These are phyloP conservation scores for Leonotis leonurus DNA, from an alignment of 257 asterid genomes.

Conservation along the genomic window DNA sequence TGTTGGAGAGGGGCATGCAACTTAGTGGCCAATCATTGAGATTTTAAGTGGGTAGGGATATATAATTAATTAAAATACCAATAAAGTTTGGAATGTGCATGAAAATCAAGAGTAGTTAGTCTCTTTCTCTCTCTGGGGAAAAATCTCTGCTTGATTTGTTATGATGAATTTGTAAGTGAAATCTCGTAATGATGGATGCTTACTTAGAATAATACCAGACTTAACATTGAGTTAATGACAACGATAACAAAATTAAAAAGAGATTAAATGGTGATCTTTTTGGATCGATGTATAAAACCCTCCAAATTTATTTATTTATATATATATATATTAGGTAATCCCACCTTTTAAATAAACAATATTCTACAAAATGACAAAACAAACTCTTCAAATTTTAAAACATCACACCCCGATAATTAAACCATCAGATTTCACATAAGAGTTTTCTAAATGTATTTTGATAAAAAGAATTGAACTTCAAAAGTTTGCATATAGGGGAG, in stretches of 20 bases:
- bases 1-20: conserved; percentile 33
- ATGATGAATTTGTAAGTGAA: too few relatives aligned
- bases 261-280: conserved; percentile 2
- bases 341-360: too few relatives aligned
- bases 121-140: conserved; percentile 6
- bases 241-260: background rate
- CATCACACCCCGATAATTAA: too few relatives aligned
- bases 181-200: conserved; percentile 13
- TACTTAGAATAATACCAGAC: too few relatives aligned
- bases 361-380: too few relatives aligned
- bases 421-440: too few relatives aligned
- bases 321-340: too few relatives aligned
- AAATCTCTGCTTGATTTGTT: conserved; percentile 22
- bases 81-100: conserved; percentile 24
- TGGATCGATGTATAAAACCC: background rate
- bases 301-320: too few relatives aligned
- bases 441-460: too few relatives aligned
- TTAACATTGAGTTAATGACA: conserved; percentile 10
- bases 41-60: conserved; percentile 33
- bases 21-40: conserved; percentile 45
- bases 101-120: conserved; percentile 23
- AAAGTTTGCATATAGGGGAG: too few relatives aligned
- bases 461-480: too few relatives aligned
- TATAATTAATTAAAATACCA: conserved; percentile 2
- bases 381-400: too few relatives aligned